A percentile compares a stretch with the other conserved stretches of the same genome.
These are phyloP conservation scores for Xylariaceae sp. DNA, from an alignment of 2,329 filamentous ascomycete genomes.

Conservation along the genomic window DNA sequence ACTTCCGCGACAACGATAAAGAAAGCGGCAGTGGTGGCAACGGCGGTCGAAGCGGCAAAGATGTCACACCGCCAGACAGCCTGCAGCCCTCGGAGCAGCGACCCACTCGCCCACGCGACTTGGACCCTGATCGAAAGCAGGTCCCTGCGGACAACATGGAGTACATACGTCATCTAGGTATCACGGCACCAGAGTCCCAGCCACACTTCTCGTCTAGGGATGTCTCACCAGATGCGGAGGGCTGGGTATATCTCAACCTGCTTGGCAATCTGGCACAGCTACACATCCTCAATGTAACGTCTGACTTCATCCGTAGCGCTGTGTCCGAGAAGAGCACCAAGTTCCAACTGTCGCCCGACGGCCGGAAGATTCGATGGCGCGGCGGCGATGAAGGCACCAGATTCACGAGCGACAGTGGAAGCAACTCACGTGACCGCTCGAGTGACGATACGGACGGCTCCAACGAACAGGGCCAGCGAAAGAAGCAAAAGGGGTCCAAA, in stretches of 20 bases:
- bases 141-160: slow-evolving; percentile 71
- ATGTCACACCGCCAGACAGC: slow-evolving; percentile 33
- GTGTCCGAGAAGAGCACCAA: slow-evolving; percentile 65
- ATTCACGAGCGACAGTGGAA: slow-evolving; percentile 57
- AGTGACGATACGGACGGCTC: slow-evolving; percentile 45
- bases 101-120: slow-evolving; percentile 68
- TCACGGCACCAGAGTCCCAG: slow-evolving; percentile 54
- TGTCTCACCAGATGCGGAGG: slow-evolving; percentile 58
- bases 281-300: slow-evolving; percentile 78
- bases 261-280: slow-evolving; percentile 77
- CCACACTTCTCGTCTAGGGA: slow-evolving; percentile 42
- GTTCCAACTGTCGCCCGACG: slow-evolving; percentile 72
- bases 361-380: slow-evolving; percentile 74
- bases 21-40: slow-evolving; percentile 17
- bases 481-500: slow-evolving; percentile 42
- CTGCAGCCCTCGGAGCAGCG: slow-evolving; percentile 58
- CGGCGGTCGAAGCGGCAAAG: slow-evolving; percentile 19
- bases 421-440: slow-evolving; percentile 45
- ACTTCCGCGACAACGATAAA: slow-evolving; percentile 37
- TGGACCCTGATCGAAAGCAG: slow-evolving; percentile 74
- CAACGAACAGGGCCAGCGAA: slow-evolving; percentile 39
- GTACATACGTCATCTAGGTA: slow-evolving; percentile 69
- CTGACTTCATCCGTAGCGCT: slow-evolving; percentile 69
- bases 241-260: slow-evolving; percentile 79
- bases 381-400: slow-evolving; percentile 61